Percentiles rank a stretch among this genome's conserved stretches.
Conservation (phyloP, 257 asterid species). For the Nicotiana tomentosiformis region DNA sequence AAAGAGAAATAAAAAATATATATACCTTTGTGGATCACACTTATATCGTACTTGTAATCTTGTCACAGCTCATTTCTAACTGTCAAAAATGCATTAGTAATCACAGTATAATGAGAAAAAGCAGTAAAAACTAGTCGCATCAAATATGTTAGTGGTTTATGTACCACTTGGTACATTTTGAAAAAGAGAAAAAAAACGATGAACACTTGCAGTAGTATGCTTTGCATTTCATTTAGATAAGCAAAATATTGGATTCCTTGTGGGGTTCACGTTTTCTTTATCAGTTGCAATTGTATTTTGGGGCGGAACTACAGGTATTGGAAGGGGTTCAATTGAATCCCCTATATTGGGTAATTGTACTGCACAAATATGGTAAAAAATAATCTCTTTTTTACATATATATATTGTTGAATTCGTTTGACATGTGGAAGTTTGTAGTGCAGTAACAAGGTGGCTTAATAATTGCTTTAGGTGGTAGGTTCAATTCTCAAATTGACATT, state of each 20-base stretch:
- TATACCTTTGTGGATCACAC: not conserved
- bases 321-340: not conserved
- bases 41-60: not conserved
- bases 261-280: not conserved
- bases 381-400: not conserved
- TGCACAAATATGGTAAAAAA: not conserved
- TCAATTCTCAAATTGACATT: constrained; percentile 18
- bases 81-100: not conserved
- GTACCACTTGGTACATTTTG: not conserved
- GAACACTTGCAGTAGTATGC: not conserved
- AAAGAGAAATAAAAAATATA: not conserved
- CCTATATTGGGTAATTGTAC: not conserved
- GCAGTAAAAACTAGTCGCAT: not conserved
- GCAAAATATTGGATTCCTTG: not conserved
- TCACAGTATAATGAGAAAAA: not conserved
- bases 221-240: not conserved
- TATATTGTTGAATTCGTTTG: not conserved
- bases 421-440: not conserved
- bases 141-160: not conserved
- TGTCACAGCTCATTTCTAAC: not conserved
- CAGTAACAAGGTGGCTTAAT: not conserved
- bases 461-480: not conserved
- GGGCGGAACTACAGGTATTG: not conserved
- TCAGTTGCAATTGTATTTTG: not conserved
- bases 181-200: not conserved